Conservation (phyloP, 2,329 filamentous ascomycete genomes). For the Cytospora leucostoma region DNA sequence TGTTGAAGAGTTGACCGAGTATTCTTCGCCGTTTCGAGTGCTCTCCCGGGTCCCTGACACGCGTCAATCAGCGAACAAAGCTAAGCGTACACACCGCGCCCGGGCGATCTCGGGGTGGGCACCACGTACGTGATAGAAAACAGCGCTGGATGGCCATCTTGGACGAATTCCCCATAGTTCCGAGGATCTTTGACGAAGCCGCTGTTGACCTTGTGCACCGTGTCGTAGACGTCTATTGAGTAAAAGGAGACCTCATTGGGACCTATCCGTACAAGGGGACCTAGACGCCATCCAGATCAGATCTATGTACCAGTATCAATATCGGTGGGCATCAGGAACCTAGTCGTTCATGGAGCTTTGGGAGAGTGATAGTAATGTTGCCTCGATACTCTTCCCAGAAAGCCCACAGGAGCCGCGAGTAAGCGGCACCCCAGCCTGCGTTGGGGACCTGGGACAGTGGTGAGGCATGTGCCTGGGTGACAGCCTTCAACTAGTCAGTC, state of each 20-base stretch:
- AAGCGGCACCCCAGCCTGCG: conserved; percentile 29
- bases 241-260: conserved; percentile 35
- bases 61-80: conserved; percentile 14
- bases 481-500: background rate
- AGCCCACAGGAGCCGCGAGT: conserved; percentile 32
- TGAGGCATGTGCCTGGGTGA: conserved; percentile 19
- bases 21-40: conserved; percentile 35
- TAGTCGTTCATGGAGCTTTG: conserved; percentile 31
- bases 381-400: conserved; percentile 32
- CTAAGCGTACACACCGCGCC: no score
- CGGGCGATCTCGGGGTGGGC: background rate
- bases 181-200: conserved; percentile 34
- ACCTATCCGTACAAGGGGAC: conserved; percentile 31
- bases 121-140: conserved; percentile 34
- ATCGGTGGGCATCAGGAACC: conserved; percentile 12
- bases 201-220: conserved; percentile 33
- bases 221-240: conserved; percentile 33
- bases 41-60: conserved; percentile 30
- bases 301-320: rapidly evolving
- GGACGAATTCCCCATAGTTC: conserved; percentile 35
- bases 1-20: conserved; percentile 35
- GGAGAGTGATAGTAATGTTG: conserved; percentile 30
- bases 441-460: conserved; percentile 30
- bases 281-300: conserved; percentile 12
- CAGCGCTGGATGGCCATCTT: conserved; percentile 34